Evolutionary conservation across 2,329 filamentous ascomycete genomes (phyloP).

Genomic region (Arthrobotrys musiformis): DNA sequence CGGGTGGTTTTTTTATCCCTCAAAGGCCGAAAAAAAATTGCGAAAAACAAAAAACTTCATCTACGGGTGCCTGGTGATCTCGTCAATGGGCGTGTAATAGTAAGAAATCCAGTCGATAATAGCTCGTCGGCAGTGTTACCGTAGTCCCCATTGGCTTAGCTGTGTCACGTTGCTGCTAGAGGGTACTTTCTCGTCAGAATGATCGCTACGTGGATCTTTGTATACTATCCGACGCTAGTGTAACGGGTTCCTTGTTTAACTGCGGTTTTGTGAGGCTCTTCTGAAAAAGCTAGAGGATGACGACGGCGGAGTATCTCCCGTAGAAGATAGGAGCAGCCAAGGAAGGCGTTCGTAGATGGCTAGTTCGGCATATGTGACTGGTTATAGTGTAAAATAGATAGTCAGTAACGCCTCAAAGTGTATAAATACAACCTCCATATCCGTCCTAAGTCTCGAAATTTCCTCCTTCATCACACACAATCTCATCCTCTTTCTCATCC

Average conservation of each 20-base stretch:
- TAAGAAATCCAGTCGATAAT: not conserved
- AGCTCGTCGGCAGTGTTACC: conserved; percentile 13
- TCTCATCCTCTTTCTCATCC: not conserved
- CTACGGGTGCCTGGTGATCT: not conserved
- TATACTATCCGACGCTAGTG: conserved; percentile 15
- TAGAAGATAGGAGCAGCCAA: not conserved
- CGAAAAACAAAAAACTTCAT: not conserved
- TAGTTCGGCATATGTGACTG: not conserved
- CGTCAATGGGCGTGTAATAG: conserved; percentile 17
- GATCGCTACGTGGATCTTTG: conserved; percentile 23
- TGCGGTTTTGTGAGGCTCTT: conserved; percentile 23
- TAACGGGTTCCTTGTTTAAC: not conserved
- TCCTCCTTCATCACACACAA: conserved; percentile 16
- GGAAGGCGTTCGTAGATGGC: not conserved
- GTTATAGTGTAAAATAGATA: not conserved
- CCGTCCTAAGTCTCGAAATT: not conserved
- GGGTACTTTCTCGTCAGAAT: conserved; percentile 12
- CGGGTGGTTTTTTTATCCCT: not conserved
- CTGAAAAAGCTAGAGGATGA: not conserved
- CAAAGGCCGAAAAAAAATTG: not conserved
- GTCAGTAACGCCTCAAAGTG: not conserved
- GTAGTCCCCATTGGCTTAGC: conserved; percentile 23
- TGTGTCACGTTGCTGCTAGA: conserved; percentile 4
- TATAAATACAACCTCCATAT: conserved; percentile 27
- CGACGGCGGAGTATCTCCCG: not conserved